Base-by-base conservation (phyloP, 2,329 filamentous ascomycete genomes). In the Dactylellina drechsleri region DNA sequence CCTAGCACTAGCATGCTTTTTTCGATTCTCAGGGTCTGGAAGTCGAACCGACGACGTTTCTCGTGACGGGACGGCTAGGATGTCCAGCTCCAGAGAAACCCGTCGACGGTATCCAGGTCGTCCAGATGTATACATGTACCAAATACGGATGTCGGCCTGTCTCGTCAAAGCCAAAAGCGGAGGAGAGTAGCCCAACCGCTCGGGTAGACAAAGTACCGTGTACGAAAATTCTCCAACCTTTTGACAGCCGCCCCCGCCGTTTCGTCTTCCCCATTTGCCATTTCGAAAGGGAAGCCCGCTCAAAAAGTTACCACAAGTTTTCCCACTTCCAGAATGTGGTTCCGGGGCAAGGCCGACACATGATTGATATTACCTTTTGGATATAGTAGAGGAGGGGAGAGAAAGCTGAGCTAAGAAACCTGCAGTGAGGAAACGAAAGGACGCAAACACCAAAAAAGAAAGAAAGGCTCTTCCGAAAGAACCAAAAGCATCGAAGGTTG, bases 311-410 rank as follows among this genome's bases (percentile, higher is more conserved):
- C 64, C 57, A 50, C 57, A 50, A 28, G 36, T 52, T 50, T 64
- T 67, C 70, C 70, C 58, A 58, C 54, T 75, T 75, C 47, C 57
- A 75, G 71, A 68, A 75, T 68, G 71, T 75, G 64, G 64, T 75
- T 75, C 71, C 71, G 71, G 71, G 36, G 57, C 41, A 49, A 66
- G 62, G 56, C 61, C 71, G 59, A 71, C 64, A 68, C 64, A 68
- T 75, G 64, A 75, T 65, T 58, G 31, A 36, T 36, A 36, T 36
- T 36, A 36, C 31, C 31, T 36, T 8, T 36, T 36, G 6, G 10
- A 36, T 23, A 41, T 41, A 49, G 23, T 28, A 56, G 45, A 56
- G 26, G 45, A 50, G 18, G 23, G 36, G 26, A 18, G 20, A 52
- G 12, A 3, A 23, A 20, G 23, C 18, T 47, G 16, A n/a, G 18